Conservation (phyloP, 2,329 filamentous ascomycete species). For the Lojkania enalia region DNA sequence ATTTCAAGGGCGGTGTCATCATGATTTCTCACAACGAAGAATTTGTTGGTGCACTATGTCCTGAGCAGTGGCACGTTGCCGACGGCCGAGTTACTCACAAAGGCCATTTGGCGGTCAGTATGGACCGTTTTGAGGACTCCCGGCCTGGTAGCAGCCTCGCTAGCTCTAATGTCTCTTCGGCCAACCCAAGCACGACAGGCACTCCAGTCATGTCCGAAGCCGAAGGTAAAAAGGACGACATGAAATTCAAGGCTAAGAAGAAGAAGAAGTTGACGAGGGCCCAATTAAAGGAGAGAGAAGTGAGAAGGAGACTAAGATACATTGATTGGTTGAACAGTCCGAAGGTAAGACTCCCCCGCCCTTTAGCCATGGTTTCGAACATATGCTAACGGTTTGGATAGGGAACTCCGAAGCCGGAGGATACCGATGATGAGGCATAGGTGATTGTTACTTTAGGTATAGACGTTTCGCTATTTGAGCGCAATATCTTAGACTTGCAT, state of each 20-base stretch:
- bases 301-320: constrained; percentile 82
- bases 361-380: not conserved
- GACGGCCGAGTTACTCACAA: constrained; percentile 86
- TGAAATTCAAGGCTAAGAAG: constrained; percentile 90
- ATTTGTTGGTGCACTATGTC: constrained; percentile 93
- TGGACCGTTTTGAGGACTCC: constrained; percentile 86
- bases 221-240: constrained; percentile 72
- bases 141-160: constrained; percentile 65
- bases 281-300: constrained; percentile 91
- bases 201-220: constrained; percentile 78
- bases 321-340: constrained; percentile 77
- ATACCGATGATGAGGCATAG: constrained; percentile 47
- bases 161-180: constrained; percentile 47
- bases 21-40: constrained; percentile 99
- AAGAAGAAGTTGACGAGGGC: constrained; percentile 99
- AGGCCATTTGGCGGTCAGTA: constrained; percentile 71
- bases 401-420: constrained; percentile 46
- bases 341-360: constrained; percentile 36
- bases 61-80: constrained; percentile 93
- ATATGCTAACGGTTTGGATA: constrained; percentile 27
- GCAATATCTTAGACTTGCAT: constrained; percentile 1
- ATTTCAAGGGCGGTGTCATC: constrained; percentile 97
- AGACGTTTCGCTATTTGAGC: too few species aligned
- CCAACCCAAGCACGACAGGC: constrained; percentile 49
- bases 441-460: too few species aligned